Percentiles rank a stretch among this genome's conserved stretches.
Conservation (phyloP, 192 early-diverging fungal species). For the Coemansia javaensis region DNA sequence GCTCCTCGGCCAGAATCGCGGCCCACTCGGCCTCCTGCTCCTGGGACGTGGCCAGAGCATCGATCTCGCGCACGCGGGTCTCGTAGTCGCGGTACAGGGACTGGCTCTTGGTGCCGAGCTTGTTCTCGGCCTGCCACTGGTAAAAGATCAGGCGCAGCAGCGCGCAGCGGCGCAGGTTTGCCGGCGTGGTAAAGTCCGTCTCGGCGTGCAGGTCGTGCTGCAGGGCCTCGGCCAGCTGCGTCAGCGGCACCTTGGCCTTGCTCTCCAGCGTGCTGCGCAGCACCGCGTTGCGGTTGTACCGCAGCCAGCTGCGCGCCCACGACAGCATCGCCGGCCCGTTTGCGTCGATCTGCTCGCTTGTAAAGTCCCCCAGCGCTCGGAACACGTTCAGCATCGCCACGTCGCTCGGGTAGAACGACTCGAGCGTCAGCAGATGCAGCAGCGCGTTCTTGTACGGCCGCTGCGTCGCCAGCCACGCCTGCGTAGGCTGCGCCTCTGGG, state of each 20-base stretch:
- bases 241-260: slow-evolving; percentile 20
- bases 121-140: slow-evolving; percentile 38
- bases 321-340: slow-evolving; percentile 30
- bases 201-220: slow-evolving; percentile 43
- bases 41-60: slow-evolving; percentile 17
- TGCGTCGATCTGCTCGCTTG: slow-evolving; percentile 33
- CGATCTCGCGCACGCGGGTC: slow-evolving; percentile 33
- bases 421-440: slow-evolving; percentile 41
- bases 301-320: slow-evolving; percentile 51
- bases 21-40: slow-evolving; percentile 43
- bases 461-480: slow-evolving; percentile 26
- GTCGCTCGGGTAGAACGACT: slow-evolving; percentile 51
- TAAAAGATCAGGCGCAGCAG: slow-evolving; percentile 38
- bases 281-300: slow-evolving; percentile 48
- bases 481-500: slow-evolving; percentile 32
- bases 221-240: slow-evolving; percentile 40
- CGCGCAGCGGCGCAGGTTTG: slow-evolving; percentile 29
- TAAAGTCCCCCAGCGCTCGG: slow-evolving; percentile 31
- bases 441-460: slow-evolving; percentile 40
- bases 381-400: slow-evolving; percentile 45
- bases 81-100: slow-evolving; percentile 49
- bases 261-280: slow-evolving; percentile 36
- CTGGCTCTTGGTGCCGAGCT: slow-evolving; percentile 46
- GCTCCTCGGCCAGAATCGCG: slow-evolving; percentile 25
- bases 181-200: slow-evolving; percentile 19